A percentile compares a stretch with the other conserved stretches of the same genome.
These are phyloP conservation scores for Striga hermonthica DNA, from an alignment of 305 asterid species.

Conservation along the genomic window DNA sequence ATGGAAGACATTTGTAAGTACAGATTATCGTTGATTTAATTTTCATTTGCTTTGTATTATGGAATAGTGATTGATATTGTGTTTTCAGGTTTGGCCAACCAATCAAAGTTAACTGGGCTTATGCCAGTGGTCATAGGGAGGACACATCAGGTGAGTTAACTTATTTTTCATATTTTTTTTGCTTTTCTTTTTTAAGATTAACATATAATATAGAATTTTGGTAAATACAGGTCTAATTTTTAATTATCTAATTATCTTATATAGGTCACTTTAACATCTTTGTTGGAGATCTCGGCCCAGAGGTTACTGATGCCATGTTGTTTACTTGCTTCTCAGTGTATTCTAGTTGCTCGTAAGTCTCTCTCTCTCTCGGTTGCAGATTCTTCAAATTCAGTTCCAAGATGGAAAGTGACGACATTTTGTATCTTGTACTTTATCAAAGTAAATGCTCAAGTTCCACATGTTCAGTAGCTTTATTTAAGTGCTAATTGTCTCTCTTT, in stretches of 20 bases:
- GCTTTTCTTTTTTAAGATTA: conserved; percentile 3
- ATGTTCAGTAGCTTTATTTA: not conserved
- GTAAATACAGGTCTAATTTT: not conserved
- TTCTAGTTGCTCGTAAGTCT: conserved; percentile 54
- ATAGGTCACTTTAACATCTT: conserved; percentile 82
- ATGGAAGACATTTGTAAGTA: conserved; percentile 81
- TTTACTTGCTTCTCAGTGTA: conserved; percentile 57
- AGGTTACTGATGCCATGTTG: conserved; percentile 85
- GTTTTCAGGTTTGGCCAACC: conserved; percentile 76
- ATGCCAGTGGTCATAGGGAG: conserved; percentile 82
- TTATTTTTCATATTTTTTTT: conserved; percentile 18
- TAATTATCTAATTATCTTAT: conserved; percentile 13
- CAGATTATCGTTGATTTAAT: conserved; percentile 15
- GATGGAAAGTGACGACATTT: not conserved
- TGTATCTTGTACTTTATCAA: not conserved
- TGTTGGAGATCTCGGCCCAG: conserved; percentile 94
- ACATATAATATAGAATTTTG: conserved; percentile 5
- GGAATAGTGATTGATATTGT: conserved; percentile 5
- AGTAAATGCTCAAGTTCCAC: not conserved
- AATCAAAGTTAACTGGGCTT: conserved; percentile 90
- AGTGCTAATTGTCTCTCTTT: conserved; percentile 28
- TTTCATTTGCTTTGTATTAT: conserved; percentile 26
- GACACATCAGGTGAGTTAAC: conserved; percentile 66
- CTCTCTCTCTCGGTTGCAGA: conserved; percentile 7
- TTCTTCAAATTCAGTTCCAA: not conserved